Evolutionary conservation across 208 protist genomes (phyloP).

Genomic region (Crithidia bombi): DNA sequence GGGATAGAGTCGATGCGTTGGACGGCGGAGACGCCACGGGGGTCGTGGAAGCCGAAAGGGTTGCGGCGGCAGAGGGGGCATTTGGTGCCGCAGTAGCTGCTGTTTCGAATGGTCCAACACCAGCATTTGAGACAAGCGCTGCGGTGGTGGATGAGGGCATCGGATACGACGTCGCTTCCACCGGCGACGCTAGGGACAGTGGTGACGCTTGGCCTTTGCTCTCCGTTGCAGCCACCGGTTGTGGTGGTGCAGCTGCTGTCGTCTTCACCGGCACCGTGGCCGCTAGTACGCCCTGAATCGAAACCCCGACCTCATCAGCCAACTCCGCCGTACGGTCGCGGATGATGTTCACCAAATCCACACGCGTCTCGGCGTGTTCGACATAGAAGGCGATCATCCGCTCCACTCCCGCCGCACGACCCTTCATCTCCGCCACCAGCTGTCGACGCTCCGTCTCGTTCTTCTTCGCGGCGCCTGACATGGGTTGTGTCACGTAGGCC

Average conservation of each 20-base stretch:
- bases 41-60: neutral
- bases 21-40: too few relatives aligned
- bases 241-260: neutral
- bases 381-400: slow-evolving; percentile 40
- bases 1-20: too few relatives aligned
- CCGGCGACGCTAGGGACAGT: neutral
- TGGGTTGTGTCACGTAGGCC: slow-evolving; percentile 47
- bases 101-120: too few relatives aligned
- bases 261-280: slow-evolving; percentile 12
- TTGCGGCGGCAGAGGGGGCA: too few relatives aligned
- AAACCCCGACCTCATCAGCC: slow-evolving; percentile 32
- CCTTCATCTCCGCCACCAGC: slow-evolving; percentile 43
- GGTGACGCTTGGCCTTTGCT: neutral
- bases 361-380: slow-evolving; percentile 25
- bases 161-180: neutral
- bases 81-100: too few relatives aligned
- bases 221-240: neutral
- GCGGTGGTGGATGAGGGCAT: neutral
- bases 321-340: slow-evolving; percentile 39
- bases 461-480: slow-evolving; percentile 60
- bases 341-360: slow-evolving; percentile 37
- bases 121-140: too few relatives aligned
- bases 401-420: slow-evolving; percentile 19
- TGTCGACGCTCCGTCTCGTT: slow-evolving; percentile 28
- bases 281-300: slow-evolving; percentile 22